Conservation (phyloP, 2,329 filamentous ascomycete species). For the Aspergillus oerlinghausenensis region DNA sequence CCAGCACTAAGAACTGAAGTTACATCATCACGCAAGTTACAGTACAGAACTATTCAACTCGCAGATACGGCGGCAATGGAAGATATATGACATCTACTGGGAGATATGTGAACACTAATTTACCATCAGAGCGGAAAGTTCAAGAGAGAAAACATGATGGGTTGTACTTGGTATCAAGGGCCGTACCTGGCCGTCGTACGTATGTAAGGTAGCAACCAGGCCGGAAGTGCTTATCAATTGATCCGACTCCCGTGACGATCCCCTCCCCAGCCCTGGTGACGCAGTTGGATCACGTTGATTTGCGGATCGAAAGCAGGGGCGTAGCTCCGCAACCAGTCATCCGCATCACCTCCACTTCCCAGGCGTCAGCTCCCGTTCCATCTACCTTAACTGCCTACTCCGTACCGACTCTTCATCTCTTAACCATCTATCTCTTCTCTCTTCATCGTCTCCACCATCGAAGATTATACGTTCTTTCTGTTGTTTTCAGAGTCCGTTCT, state of each 20-base stretch:
- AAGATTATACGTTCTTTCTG: neutral
- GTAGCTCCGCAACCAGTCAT: conserved; percentile 23
- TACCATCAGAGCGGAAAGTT: neutral
- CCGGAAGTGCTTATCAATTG: conserved; percentile 8
- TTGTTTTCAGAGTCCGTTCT: conserved; percentile 3
- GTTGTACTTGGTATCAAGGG: neutral
- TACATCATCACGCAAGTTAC: neutral
- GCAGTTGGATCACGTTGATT: conserved; percentile 17
- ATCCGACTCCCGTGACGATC: conserved; percentile 14
- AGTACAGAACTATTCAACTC: neutral
- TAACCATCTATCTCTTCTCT: conserved; percentile 25
- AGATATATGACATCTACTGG: neutral
- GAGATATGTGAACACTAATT: neutral
- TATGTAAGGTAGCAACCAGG: neutral
- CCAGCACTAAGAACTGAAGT: neutral
- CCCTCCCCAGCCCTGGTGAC: conserved; percentile 16
- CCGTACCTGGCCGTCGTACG: neutral
- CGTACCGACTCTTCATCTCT: neutral
- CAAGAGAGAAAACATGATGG: neutral
- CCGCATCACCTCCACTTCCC: conserved; percentile 16
- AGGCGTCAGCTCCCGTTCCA: conserved; percentile 24
- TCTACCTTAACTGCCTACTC: conserved; percentile 3
- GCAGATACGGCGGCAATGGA: too few relatives aligned
- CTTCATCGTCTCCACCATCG: conserved; percentile 17
- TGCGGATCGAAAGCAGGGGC: conserved; percentile 8